Base-by-base conservation (phyloP, 2,329 filamentous ascomycete species). In the Apiospora kogelbergensis region DNA sequence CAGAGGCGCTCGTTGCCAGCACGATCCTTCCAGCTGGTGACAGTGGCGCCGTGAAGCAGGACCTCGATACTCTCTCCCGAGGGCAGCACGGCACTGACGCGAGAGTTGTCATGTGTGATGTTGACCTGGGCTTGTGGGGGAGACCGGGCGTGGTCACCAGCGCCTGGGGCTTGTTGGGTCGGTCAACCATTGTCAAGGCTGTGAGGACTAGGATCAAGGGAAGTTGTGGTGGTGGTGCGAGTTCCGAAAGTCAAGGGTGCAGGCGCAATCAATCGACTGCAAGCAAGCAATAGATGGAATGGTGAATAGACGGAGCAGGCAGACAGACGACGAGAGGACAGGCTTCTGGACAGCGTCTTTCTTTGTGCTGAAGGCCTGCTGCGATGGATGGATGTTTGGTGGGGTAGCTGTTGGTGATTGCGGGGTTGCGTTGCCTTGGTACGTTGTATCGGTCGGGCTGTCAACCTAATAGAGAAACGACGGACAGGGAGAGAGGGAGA, bases 11-110 rank as follows among this genome's bases (percentile, higher is more conserved):
- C 95, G 68, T 89, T 83, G 64, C 92, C 92, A 69, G 88, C 85
- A 70, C 90, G 88, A 78, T 92, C 91, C 85, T 96, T 97, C 96
- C 96, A 99, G 81, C 92, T 96, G 70, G 93, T 90, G 64, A 99
- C 92, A 0, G 95, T 98, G 13, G 96, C 96, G 69, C 96, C 96
- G 77, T 93, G 93, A n/a, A 98, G 89, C 70, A 97, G 85, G 45
- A 99, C 86, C 73, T 94, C 90, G 73, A 97, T 89, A 68, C 89
- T 93, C 83, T 98, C 95, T 73, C 95, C 95, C 0, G 93, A 92
- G 46, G 94, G 93, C 57, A 98, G 88, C 40, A 86, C 87, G 42
- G 95, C 95, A n/a, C 88, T 88, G 66, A 98, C 91, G 70, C 89
- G 89, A 70, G 88, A 87, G 80, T 90, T 90, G 78, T 89, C 89